Conservation (phyloP, 2,329 filamentous ascomycete species). For the Didymella segeticola region DNA sequence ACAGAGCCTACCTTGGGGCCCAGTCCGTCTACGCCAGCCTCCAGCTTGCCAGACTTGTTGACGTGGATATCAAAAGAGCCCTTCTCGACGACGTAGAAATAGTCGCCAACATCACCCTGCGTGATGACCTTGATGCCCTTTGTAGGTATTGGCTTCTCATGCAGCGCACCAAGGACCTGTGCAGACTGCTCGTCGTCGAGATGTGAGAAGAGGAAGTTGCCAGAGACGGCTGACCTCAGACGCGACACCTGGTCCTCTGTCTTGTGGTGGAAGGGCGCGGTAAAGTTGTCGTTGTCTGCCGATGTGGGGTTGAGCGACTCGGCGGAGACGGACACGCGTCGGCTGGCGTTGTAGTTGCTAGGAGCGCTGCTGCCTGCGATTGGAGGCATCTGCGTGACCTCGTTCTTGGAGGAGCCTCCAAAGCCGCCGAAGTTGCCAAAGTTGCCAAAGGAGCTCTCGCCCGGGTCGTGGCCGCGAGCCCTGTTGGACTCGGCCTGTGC, state of each 20-base stretch:
- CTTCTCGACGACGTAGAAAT: constrained; percentile 95
- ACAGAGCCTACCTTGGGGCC: constrained; percentile 83
- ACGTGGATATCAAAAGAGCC: constrained; percentile 92
- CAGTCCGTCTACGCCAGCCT: constrained; percentile 81
- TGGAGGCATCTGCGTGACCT: constrained; percentile 51
- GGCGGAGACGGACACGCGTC: constrained; percentile 94
- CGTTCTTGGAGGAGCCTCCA: constrained; percentile 38
- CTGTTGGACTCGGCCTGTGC: constrained; percentile 51
- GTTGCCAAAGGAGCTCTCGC: constrained; percentile 48
- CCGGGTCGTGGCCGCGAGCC: constrained; percentile 32
- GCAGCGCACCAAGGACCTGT: constrained; percentile 86
- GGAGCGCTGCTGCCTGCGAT: constrained; percentile 71
- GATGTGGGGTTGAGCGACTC: constrained; percentile 92
- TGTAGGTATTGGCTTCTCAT: constrained; percentile 94
- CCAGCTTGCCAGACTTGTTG: constrained; percentile 76
- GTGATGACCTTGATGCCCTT: constrained; percentile 91
- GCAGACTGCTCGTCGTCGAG: constrained; percentile 90
- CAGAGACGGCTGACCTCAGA: constrained; percentile 79
- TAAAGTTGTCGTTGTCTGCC: constrained; percentile 86
- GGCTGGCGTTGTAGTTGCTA: constrained; percentile 89
- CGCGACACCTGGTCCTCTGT: constrained; percentile 79
- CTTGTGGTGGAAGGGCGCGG: constrained; percentile 85
- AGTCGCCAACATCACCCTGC: constrained; percentile 95
- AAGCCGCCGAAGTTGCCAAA: constrained; percentile 46
- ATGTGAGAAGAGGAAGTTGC: constrained; percentile 93